phyloP scores from a whole-genome alignment of 2,329 filamentous ascomycete species.

The Celoporthe dispersa region DNA sequence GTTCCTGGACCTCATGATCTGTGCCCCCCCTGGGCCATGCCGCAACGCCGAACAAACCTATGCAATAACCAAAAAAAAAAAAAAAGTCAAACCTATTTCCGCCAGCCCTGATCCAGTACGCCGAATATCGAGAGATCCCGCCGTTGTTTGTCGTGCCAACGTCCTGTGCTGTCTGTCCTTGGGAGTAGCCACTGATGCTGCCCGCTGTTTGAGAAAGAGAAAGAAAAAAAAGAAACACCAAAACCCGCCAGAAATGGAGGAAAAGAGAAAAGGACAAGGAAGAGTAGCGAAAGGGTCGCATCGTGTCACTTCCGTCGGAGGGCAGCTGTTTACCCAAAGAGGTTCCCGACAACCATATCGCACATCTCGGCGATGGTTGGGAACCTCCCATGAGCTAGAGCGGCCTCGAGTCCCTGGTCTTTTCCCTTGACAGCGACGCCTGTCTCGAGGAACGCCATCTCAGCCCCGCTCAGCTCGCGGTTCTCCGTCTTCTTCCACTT shows the following conservation, averaged over 20 bases:
- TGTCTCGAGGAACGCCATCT: conserved; percentile 62
- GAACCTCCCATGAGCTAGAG: conserved; percentile 40
- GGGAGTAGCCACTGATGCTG: background rate
- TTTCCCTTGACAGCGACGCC: conserved; percentile 45
- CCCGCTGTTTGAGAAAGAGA: background rate
- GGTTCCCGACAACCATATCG: conserved; percentile 50
- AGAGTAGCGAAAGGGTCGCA: background rate
- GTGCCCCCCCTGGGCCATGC: background rate
- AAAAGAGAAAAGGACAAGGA: background rate
- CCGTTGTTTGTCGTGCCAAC: background rate
- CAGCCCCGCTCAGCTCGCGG: conserved; percentile 56
- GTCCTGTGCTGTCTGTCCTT: background rate
- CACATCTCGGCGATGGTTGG: conserved; percentile 50
- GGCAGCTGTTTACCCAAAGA: conserved; percentile 42
- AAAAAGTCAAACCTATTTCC: background rate
- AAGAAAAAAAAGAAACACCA: background rate
- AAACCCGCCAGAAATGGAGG: background rate
- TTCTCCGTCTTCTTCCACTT: conserved; percentile 72
- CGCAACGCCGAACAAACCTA: background rate
- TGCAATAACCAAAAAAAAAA: background rate
- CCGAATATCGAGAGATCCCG: background rate
- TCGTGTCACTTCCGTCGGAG: background rate
- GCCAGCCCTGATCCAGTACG: background rate
- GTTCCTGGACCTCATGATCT: background rate
- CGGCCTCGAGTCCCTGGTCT: conserved; percentile 38